phyloP scores from a whole-genome alignment of 805 yeast species.

The Candida ortonii region DNA sequence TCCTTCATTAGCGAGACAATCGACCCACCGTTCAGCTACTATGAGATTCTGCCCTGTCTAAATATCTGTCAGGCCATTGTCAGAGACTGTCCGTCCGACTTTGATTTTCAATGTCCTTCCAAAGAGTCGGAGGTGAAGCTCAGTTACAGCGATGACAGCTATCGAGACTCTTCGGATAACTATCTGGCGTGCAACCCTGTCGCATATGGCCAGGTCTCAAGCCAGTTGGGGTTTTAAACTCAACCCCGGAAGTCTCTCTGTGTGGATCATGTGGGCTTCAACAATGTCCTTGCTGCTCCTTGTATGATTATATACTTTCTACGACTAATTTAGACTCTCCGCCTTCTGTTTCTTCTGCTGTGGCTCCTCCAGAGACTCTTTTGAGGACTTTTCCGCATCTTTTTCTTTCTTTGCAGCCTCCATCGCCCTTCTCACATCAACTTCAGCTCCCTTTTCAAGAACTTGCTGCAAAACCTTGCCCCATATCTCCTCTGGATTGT shows the following conservation, averaged over 20 bases:
- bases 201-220: not conserved
- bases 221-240: slow-evolving; percentile 7
- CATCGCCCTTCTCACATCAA: slow-evolving; percentile 40
- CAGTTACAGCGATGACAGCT: slow-evolving; percentile 38
- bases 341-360: slow-evolving; percentile 5
- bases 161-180: slow-evolving; percentile 33
- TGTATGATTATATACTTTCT: slow-evolving; percentile 2
- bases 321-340: slow-evolving; percentile 5
- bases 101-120: slow-evolving; percentile 74
- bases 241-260: not conserved
- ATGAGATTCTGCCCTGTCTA: slow-evolving; percentile 83
- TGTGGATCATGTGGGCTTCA: slow-evolving; percentile 8
- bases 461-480: slow-evolving; percentile 57
- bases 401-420: slow-evolving; percentile 25
- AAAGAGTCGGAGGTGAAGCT: slow-evolving; percentile 31
- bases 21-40: slow-evolving; percentile 56
- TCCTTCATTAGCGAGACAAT: slow-evolving; percentile 50
- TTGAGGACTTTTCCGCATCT: slow-evolving; percentile 4
- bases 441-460: slow-evolving; percentile 42
- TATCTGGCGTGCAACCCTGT: slow-evolving; percentile 39
- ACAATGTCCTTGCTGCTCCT: slow-evolving; percentile 3
- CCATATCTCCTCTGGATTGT: slow-evolving; percentile 66
- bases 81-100: slow-evolving; percentile 76
- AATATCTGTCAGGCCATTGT: slow-evolving; percentile 77
- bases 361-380: slow-evolving; percentile 6